Conservation (phyloP, 768 basidiomycete species). For the Lentinula detonsa region DNA sequence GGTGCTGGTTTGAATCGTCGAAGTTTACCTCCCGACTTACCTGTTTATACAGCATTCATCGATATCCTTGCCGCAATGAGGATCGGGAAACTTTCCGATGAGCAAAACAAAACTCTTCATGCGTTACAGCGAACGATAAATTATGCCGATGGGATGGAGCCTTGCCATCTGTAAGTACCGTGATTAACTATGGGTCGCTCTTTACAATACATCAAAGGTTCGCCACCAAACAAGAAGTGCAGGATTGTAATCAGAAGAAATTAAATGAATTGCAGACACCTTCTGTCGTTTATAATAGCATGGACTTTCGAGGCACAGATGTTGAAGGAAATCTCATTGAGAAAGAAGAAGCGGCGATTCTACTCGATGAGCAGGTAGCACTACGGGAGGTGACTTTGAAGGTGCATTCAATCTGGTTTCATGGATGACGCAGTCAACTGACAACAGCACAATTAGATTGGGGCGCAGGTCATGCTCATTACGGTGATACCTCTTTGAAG, state of each 20-base stretch:
- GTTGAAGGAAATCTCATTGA: slow-evolving; percentile 26
- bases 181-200: not conserved
- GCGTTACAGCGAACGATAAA: slow-evolving; percentile 48
- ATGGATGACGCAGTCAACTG: slow-evolving; percentile 2
- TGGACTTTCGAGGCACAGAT: slow-evolving; percentile 41
- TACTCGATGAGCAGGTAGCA: slow-evolving; percentile 57
- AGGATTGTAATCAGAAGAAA: slow-evolving; percentile 59
- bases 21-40: not conserved
- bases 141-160: slow-evolving; percentile 67
- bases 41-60: not conserved
- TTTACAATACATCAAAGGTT: slow-evolving; percentile 40
- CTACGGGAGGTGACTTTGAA: slow-evolving; percentile 40
- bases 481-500: slow-evolving; percentile 35
- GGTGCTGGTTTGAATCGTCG: slow-evolving; percentile 19
- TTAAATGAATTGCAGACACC: slow-evolving; percentile 42
- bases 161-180: slow-evolving; percentile 66
- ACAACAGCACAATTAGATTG: slow-evolving; percentile 35
- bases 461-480: slow-evolving; percentile 83
- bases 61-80: slow-evolving; percentile 88
- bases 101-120: slow-evolving; percentile 51
- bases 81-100: slow-evolving; percentile 49
- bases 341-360: slow-evolving; percentile 14
- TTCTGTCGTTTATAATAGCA: slow-evolving; percentile 27
- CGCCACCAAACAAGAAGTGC: slow-evolving; percentile 73
- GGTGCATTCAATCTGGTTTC: slow-evolving; percentile 20